A percentile compares a stretch with the other conserved stretches of the same genome.
Evolutionary conservation across 805 yeast genomes (phyloP).

Genomic region (Candida loeiensis): DNA sequence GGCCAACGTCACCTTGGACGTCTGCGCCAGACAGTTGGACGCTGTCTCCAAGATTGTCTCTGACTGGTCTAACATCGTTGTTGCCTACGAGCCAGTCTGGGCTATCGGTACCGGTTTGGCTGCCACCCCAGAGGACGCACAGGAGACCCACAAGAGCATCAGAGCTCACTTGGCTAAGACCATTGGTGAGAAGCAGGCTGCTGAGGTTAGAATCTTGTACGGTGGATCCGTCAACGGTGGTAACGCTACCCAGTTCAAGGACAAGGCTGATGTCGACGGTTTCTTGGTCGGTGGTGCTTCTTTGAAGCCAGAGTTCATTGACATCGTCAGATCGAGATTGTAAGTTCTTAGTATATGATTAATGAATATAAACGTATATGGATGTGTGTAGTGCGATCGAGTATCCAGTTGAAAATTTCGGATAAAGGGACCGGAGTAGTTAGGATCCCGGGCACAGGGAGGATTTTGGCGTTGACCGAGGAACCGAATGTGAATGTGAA

Average conservation of each 20-base stretch:
- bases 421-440: no score
- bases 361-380: constrained; percentile 2
- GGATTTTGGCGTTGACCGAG: no score
- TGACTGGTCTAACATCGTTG: constrained; percentile 90
- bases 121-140: constrained; percentile 98
- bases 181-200: constrained; percentile 78
- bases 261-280: constrained; percentile 92
- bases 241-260: constrained; percentile 87
- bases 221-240: constrained; percentile 98
- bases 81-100: constrained; percentile 99
- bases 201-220: constrained; percentile 82
- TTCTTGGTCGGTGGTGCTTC: constrained; percentile 99
- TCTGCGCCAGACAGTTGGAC: constrained; percentile 82
- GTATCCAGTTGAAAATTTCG: not conserved
- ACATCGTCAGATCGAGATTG: constrained; percentile 88
- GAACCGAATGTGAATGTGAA: no score
- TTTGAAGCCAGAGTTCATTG: constrained; percentile 95
- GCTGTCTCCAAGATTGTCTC: constrained; percentile 77
- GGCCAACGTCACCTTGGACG: constrained; percentile 79
- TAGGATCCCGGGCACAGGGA: no score
- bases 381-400: not conserved
- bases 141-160: constrained; percentile 86
- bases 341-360: constrained; percentile 28
- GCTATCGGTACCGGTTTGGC: constrained; percentile 99
- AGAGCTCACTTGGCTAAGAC: constrained; percentile 76